Base-by-base conservation (phyloP, 2,329 filamentous ascomycete species). In the Bipolaris gigantea region DNA sequence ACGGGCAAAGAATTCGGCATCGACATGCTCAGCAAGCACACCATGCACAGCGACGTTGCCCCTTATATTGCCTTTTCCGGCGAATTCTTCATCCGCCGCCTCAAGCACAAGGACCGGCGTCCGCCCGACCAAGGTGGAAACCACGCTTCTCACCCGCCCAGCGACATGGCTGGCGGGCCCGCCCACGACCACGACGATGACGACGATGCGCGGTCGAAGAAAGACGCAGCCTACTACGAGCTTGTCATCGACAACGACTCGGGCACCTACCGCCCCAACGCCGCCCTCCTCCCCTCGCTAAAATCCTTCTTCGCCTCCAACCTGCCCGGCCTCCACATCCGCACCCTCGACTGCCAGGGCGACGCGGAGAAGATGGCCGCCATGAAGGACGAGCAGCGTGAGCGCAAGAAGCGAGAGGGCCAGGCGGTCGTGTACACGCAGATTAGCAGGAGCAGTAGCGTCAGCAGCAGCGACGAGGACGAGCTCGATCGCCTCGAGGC, bases 1-100 rank as follows among this genome's bases (percentile, higher is more conserved):
- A 97, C 93, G 0, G 93, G 93, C 27, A 94, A 94, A 65, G 92
- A 97, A 67, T 97, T 97, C 55, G 91, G 92, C 48, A 91, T 97
- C 66, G 93, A 97, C 75, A 80, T 97, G 73, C 77, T 97, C 66
- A 92, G 88, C 73, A 97, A 97, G 73, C 93, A 97, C 74, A 96
- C 91, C 36, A 96, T 97, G 91, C 93, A 97, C 77, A 93, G 90
- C 61, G 88, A 97, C 73, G 92, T 96, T 1, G 89, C 87, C 33
- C 89, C 90, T 2, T 96, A 96, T 72, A 90, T 97, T 60, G 93
- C 92, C 19, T 97, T 87, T 71, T 91, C 89, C 0, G 93, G 93
- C 38, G 93, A 97, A 70, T 97, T 97, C 74, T 94, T 97, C 72
- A 83, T 97, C 58, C 85, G 91, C 13, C 83, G 89, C 2, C 80